phyloP scores from a whole-genome alignment of 805 yeast species.

The Yarrowia bubula region DNA sequence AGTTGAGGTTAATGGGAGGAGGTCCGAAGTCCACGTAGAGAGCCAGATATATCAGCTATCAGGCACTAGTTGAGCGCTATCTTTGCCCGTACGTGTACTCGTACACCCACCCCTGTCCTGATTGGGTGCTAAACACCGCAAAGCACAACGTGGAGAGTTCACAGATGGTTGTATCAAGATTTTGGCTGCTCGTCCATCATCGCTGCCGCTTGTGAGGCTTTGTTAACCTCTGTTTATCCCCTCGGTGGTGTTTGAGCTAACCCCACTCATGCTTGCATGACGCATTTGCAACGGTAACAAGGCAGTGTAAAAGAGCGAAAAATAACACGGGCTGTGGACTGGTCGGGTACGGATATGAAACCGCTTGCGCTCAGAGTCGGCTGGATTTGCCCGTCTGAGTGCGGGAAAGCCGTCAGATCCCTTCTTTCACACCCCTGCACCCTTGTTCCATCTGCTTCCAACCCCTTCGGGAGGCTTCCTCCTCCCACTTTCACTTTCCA shows the following conservation, averaged over 20 bases:
- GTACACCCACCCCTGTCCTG: too few species aligned
- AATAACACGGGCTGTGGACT: background rate
- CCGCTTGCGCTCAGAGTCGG: background rate
- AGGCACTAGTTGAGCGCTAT: too few species aligned
- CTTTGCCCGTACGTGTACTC: too few species aligned
- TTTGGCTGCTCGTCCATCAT: background rate
- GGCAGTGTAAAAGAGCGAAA: slow-evolving; percentile 2
- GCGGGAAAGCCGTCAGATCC: background rate
- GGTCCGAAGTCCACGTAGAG: too few species aligned
- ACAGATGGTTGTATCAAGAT: too few species aligned
- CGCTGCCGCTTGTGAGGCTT: background rate
- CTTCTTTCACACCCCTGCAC: too few species aligned
- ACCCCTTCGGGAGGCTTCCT: background rate
- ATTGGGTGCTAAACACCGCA: too few species aligned
- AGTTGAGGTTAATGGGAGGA: too few species aligned
- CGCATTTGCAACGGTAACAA: slow-evolving; percentile 15
- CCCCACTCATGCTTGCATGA: slow-evolving; percentile 27
- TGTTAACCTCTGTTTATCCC: background rate
- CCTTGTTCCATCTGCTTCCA: background rate
- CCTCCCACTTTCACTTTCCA: slow-evolving; percentile 1
- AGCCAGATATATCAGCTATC: too few species aligned
- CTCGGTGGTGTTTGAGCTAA: background rate
- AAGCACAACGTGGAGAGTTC: too few species aligned
- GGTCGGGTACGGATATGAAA: background rate
- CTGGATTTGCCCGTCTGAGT: background rate